phyloP scores from a whole-genome alignment of 768 basidiomycete genomes.

The Amanita muscaria region DNA sequence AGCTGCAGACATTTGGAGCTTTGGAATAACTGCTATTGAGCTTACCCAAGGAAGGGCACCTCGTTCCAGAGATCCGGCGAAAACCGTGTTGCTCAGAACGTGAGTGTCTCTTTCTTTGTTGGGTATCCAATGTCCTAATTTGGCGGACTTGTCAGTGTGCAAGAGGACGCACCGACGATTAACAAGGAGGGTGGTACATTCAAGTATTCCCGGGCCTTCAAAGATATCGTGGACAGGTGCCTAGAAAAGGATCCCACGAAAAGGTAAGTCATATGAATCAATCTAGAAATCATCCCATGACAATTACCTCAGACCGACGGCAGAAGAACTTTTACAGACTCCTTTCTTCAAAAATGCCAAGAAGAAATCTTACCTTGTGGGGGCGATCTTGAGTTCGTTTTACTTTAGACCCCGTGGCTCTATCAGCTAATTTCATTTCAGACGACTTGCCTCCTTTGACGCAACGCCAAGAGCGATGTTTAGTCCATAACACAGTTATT shows the following conservation, averaged over 20 bases:
- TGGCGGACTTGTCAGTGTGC: slow-evolving; percentile 32
- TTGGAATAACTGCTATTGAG: slow-evolving; percentile 92
- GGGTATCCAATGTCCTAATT: not conserved
- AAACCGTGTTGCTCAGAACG: slow-evolving; percentile 70
- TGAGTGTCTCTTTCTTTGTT: slow-evolving; percentile 20
- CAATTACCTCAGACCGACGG: slow-evolving; percentile 49
- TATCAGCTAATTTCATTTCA: slow-evolving; percentile 15
- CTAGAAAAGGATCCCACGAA: slow-evolving; percentile 76
- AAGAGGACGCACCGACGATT: slow-evolving; percentile 70
- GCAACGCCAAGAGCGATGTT: slow-evolving; percentile 63
- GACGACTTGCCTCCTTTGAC: slow-evolving; percentile 66
- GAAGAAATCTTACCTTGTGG: slow-evolving; percentile 71
- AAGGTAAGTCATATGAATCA: slow-evolving; percentile 35
- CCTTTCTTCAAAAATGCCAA: slow-evolving; percentile 76
- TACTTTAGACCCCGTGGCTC: not conserved
- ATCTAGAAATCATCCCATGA: not conserved
- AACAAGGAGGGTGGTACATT: slow-evolving; percentile 62
- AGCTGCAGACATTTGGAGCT: slow-evolving; percentile 91
- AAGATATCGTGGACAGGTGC: slow-evolving; percentile 77
- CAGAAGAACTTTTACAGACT: slow-evolving; percentile 65
- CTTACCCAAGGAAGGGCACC: slow-evolving; percentile 83
- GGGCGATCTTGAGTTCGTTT: slow-evolving; percentile 53
- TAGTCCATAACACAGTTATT: slow-evolving; percentile 22
- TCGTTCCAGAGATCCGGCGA: slow-evolving; percentile 65
- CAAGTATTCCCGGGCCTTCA: slow-evolving; percentile 75